A percentile compares a stretch with the other conserved stretches of the same genome.
phyloP scores from a whole-genome alignment of 2,329 filamentous ascomycete genomes.

The Penicillium janthinellum region DNA sequence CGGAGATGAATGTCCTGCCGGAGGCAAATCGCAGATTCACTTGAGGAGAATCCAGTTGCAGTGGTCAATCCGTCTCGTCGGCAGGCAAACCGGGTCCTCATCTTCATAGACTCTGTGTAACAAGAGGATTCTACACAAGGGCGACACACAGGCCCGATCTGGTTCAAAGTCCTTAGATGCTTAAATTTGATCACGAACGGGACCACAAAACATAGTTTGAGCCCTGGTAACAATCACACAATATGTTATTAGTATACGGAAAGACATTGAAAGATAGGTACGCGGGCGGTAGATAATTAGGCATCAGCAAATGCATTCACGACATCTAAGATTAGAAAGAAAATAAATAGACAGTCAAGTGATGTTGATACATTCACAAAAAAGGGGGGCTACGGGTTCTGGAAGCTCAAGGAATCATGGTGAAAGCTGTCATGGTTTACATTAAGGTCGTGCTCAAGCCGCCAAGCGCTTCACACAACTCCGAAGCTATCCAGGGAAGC shows the following conservation, averaged over 20 bases:
- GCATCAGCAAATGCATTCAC: neutral
- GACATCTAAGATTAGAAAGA: conserved; percentile 14
- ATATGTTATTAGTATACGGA: too few relatives aligned
- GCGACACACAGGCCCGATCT: neutral
- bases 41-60: neutral
- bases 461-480: conserved; percentile 33
- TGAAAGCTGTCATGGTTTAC: conserved; percentile 35
- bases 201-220: neutral
- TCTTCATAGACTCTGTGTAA: neutral
- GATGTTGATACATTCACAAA: conserved; percentile 23
- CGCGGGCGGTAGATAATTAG: too few relatives aligned
- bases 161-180: neutral
- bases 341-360: conserved; percentile 9
- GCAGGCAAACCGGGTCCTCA: neutral
- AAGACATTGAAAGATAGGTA: too few relatives aligned
- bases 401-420: conserved; percentile 20
- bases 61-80: neutral
- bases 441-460: conserved; percentile 33
- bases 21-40: neutral
- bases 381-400: conserved; percentile 22
- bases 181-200: neutral
- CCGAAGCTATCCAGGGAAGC: conserved; percentile 33
- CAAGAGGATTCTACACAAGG: neutral
- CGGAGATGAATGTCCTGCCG: too few relatives aligned
- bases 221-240: neutral